Evolutionary conservation across 2,329 filamentous ascomycete species (phyloP).

Genomic region (Aspergillus fumigatiaffinis): DNA sequence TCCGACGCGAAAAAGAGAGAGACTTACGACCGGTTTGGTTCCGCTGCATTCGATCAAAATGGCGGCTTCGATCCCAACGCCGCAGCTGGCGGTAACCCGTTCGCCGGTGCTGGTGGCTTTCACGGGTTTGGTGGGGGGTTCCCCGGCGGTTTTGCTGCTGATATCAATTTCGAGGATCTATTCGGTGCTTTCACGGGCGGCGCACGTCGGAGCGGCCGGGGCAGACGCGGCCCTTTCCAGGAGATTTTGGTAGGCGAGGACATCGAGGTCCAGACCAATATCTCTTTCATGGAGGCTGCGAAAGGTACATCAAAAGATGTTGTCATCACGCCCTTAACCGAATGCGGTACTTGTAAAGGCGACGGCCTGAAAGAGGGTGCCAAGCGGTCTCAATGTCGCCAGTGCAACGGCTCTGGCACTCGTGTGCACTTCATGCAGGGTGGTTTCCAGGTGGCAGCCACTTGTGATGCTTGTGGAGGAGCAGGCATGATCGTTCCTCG

Average conservation of each 20-base stretch:
- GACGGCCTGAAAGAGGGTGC: slow-evolving; percentile 79
- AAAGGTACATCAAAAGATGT: slow-evolving; percentile 90
- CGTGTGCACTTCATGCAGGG: slow-evolving; percentile 85
- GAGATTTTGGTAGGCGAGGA: slow-evolving; percentile 90
- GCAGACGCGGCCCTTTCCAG: slow-evolving; percentile 66
- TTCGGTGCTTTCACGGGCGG: slow-evolving; percentile 80
- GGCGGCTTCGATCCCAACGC: slow-evolving; percentile 75
- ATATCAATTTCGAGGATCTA: slow-evolving; percentile 94
- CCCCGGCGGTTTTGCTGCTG: slow-evolving; percentile 64
- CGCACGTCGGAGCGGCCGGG: slow-evolving; percentile 48
- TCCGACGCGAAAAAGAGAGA: slow-evolving; percentile 91
- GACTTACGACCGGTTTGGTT: slow-evolving; percentile 85
- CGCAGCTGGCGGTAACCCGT: slow-evolving; percentile 49
- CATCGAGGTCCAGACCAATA: slow-evolving; percentile 88
- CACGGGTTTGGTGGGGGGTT: slow-evolving; percentile 52
- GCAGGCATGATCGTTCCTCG: slow-evolving; percentile 71
- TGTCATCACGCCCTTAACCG: slow-evolving; percentile 72
- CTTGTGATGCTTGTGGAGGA: slow-evolving; percentile 77
- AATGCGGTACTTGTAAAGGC: slow-evolving; percentile 79
- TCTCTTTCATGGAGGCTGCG: slow-evolving; percentile 93
- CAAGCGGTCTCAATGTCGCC: slow-evolving; percentile 67
- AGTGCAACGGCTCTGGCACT: slow-evolving; percentile 81
- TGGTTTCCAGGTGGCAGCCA: slow-evolving; percentile 93
- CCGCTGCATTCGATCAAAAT: slow-evolving; percentile 65
- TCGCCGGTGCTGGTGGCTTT: slow-evolving; percentile 59